phyloP scores from a whole-genome alignment of 257 asterid genomes.

The Handroanthus guayacan region DNA sequence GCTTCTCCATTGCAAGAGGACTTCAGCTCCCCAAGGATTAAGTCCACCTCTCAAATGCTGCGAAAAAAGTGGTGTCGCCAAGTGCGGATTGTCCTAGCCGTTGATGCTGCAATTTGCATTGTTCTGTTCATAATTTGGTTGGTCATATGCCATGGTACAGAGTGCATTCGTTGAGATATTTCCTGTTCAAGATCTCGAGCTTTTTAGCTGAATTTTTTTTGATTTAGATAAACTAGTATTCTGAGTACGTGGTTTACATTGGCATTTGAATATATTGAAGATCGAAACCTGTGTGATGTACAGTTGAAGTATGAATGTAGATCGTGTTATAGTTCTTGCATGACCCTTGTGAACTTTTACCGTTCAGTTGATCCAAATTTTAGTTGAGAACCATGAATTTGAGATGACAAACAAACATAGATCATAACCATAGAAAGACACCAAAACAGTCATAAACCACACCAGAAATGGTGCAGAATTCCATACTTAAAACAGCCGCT shows the following conservation, averaged over 20 bases:
- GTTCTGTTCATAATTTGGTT: conserved; percentile 72
- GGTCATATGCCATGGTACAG: conserved; percentile 63
- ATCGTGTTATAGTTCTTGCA: not conserved
- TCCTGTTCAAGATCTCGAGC: not conserved
- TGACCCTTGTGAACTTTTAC: not conserved
- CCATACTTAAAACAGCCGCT: conserved; percentile 24
- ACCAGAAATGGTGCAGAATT: not conserved
- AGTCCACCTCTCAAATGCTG: conserved; percentile 44
- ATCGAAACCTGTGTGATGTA: not conserved
- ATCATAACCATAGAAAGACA: not conserved
- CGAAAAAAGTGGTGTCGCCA: conserved; percentile 70
- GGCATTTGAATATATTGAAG: not conserved
- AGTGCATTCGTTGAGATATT: conserved; percentile 56
- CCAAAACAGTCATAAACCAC: not conserved
- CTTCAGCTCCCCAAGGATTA: conserved; percentile 42
- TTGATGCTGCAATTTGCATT: conserved; percentile 67
- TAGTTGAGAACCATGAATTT: not conserved
- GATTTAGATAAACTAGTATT: not conserved
- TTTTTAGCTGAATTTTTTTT: not conserved
- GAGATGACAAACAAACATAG: not conserved
- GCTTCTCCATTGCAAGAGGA: conserved; percentile 55
- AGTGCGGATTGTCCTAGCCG: conserved; percentile 63
- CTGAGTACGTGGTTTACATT: not conserved
- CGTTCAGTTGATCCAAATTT: not conserved
- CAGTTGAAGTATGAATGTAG: not conserved